Percentiles rank a stretch among this genome's conserved stretches.
Evolutionary conservation across 371 early-diverging fungal genomes (phyloP).

Genomic region (Lichtheimia ornata): DNA sequence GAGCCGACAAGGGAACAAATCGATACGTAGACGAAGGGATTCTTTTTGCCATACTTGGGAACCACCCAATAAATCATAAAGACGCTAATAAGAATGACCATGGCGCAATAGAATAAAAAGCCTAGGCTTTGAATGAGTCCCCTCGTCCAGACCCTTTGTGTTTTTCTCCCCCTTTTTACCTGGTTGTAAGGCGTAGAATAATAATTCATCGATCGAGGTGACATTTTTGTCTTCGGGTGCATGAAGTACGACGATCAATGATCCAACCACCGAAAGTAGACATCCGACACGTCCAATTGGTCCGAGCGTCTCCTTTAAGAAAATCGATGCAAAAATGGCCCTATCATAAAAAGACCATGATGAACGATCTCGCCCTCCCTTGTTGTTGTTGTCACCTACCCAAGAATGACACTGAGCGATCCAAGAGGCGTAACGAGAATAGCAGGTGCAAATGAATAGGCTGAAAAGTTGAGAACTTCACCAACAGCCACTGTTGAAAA

Average conservation of each 20-base stretch:
- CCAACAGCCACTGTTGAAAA: constrained; percentile 75
- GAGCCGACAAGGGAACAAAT: constrained; percentile 89
- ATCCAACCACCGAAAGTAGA: constrained; percentile 81
- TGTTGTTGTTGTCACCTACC: constrained; percentile 34
- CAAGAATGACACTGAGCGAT: constrained; percentile 85
- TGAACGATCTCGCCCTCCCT: not conserved
- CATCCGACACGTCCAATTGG: constrained; percentile 81
- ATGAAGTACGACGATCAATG: constrained; percentile 82
- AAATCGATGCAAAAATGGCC: constrained; percentile 39
- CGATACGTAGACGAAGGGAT: constrained; percentile 81
- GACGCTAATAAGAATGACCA: constrained; percentile 61
- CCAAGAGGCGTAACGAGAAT: constrained; percentile 92
- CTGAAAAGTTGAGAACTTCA: constrained; percentile 90
- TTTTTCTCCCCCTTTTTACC: constrained; percentile 28
- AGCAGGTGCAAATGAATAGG: constrained; percentile 92
- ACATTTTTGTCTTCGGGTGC: constrained; percentile 82
- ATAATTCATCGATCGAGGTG: constrained; percentile 62
- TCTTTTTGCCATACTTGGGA: constrained; percentile 76
- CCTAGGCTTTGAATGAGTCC: constrained; percentile 29
- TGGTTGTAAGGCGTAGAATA: constrained; percentile 70
- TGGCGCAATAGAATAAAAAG: constrained; percentile 75
- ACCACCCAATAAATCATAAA: constrained; percentile 81
- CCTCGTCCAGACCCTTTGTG: no score
- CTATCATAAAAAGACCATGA: constrained; percentile 6
- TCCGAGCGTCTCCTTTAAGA: constrained; percentile 78